Evolutionary conservation across 2,329 filamentous ascomycete genomes (phyloP).

Genomic region (Xylaria sp.): DNA sequence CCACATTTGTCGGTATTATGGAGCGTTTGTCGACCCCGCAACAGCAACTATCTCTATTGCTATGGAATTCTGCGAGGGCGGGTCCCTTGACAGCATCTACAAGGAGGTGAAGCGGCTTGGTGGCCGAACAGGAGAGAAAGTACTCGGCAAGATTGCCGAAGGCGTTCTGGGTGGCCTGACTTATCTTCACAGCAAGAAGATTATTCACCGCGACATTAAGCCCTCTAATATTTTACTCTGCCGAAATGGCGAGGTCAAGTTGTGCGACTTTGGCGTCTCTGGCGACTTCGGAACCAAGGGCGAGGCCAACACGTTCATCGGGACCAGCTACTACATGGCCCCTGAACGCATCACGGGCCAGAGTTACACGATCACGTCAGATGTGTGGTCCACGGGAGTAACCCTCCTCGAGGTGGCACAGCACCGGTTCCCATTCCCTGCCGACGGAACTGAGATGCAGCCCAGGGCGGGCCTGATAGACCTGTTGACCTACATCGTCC

Average conservation of each 20-base stretch:
- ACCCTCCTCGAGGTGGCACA: constrained; percentile 99
- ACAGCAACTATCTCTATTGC: constrained; percentile 96
- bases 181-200: constrained; percentile 92
- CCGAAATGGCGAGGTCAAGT: constrained; percentile 89
- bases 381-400: constrained; percentile 97
- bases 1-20: constrained; percentile 97
- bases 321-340: constrained; percentile 99
- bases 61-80: constrained; percentile 99
- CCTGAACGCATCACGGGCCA: constrained; percentile 97
- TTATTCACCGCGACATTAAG: constrained; percentile 99
- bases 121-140: constrained; percentile 93
- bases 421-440: constrained; percentile 96
- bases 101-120: constrained; percentile 95
- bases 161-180: constrained; percentile 91
- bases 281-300: constrained; percentile 98
- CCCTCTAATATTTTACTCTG: constrained; percentile 95
- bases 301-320: constrained; percentile 98
- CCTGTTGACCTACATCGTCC: constrained; percentile 94
- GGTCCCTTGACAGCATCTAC: constrained; percentile 94
- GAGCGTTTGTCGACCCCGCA: constrained; percentile 94
- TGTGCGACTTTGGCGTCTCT: constrained; percentile 97
- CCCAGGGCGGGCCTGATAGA: constrained; percentile 92
- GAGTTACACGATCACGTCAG: constrained; percentile 96
- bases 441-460: constrained; percentile 94
- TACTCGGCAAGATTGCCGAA: constrained; percentile 94